Base-by-base conservation (phyloP, 176 grass and related monocot species). In the Aegilops tauschii region DNA sequence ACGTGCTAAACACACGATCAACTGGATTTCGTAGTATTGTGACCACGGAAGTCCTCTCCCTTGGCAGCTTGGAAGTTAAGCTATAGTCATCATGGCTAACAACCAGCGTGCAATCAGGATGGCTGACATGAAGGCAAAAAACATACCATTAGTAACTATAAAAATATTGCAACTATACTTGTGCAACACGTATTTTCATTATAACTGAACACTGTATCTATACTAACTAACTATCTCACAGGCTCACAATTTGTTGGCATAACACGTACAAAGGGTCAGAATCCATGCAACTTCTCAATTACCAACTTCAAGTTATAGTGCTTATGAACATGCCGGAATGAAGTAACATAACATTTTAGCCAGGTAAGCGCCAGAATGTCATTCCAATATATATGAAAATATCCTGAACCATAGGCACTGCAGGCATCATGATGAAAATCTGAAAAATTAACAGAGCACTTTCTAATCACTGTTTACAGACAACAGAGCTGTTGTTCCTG, bases 1-100 rank as follows among this genome's bases (percentile, higher is more conserved):
- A 99, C 8, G 94, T 94, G 90, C 97, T 94, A 81, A 99, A 97
- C 35, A 99, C 89, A 34, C 97, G 97, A 58, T 99, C 94, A 72
- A 99, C 78, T 83, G 97, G 94, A 82, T 94, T 92, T 66, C 97
- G 79, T 56, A 99, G 88, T 80, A 99, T 99, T 28, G 97, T 99
- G 21, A 99, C 97, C 36, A 97, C 86, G 3, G 97, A 99, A 67
- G 97, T 97, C 85, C 87, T 90, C 84, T 97, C 90, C 66, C 87
- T 93, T 23, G 92, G 97, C 59, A 99, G 85, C 89, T 92, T 99
- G 81, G 92, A 90, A 73, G 85, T 91, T 84, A 99, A 77, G 92
- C 97, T 99, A 78, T 99, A 99, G 87, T 99, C 97, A 86, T 99
- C 97, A 79, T 99, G 97, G 89, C 85, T 97, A 25, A 91, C 90